A percentile compares a stretch with the other conserved stretches of the same genome.
These are phyloP conservation scores for Dictyophora rubrovolvata DNA, from an alignment of 768 basidiomycete species.

Conservation along the genomic window DNA sequence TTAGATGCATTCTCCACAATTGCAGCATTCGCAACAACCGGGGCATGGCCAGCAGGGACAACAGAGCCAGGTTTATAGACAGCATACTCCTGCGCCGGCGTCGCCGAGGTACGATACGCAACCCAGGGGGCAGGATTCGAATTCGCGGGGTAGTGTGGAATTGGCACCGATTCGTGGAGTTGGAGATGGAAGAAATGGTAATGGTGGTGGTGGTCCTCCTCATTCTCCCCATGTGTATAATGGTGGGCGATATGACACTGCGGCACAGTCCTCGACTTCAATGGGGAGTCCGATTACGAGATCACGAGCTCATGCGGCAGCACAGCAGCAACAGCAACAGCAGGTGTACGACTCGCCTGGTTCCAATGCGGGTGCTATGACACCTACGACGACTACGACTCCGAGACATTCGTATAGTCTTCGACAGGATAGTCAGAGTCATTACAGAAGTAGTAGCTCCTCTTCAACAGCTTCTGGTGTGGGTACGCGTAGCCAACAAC, in stretches of 20 bases:
- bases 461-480: neutral
- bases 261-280: neutral
- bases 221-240: no score
- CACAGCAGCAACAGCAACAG: conserved; percentile 8
- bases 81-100: conserved; percentile 40
- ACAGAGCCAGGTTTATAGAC: conserved; percentile 33
- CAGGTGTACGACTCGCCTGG: conserved; percentile 9
- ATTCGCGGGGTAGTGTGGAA: neutral
- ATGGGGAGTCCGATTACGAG: neutral
- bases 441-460: neutral
- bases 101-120: neutral
- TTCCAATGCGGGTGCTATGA: neutral
- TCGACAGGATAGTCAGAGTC: neutral
- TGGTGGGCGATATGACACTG: neutral
- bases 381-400: neutral
- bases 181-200: neutral
- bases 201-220: no score
- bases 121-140: neutral
- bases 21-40: conserved; percentile 9
- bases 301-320: neutral
- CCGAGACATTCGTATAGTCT: neutral
- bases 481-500: conserved; percentile 1
- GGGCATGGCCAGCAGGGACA: conserved; percentile 15
- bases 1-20: neutral
- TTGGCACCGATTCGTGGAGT: neutral